Conservation (phyloP, 2,329 filamentous ascomycete species). For the Orbilia javanica region DNA sequence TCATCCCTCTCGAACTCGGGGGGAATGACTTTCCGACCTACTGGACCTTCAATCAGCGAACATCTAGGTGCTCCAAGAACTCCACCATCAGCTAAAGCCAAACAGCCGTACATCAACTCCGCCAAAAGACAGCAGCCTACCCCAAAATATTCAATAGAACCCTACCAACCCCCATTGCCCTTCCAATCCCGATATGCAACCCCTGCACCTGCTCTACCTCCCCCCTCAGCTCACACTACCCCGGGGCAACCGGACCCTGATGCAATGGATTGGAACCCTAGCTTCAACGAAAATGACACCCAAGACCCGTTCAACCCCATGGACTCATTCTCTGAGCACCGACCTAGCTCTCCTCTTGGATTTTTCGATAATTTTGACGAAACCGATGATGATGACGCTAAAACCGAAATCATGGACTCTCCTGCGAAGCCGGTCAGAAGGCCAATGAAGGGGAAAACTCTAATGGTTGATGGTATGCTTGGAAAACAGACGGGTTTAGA, state of each 20-base stretch:
- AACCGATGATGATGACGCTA: constrained; percentile 40
- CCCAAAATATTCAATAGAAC: constrained; percentile 7
- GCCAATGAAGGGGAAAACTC: constrained; percentile 33
- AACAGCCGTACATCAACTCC: neutral
- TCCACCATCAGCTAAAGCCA: neutral
- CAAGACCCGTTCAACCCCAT: constrained; percentile 31
- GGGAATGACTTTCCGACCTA: constrained; percentile 46
- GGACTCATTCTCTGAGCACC: constrained; percentile 34
- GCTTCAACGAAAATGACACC: constrained; percentile 15
- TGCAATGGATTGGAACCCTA: constrained; percentile 55
- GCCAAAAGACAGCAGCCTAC: constrained; percentile 8
- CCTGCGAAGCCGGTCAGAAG: constrained; percentile 31
- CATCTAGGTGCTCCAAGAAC: constrained; percentile 6
- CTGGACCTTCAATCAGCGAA: constrained; percentile 24
- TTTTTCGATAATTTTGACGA: constrained; percentile 18
- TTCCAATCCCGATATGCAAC: constrained; percentile 5
- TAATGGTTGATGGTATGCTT: constrained; percentile 46
- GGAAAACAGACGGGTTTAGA: constrained; percentile 47
- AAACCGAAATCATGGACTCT: constrained; percentile 49
- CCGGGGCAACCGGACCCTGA: constrained; percentile 40
- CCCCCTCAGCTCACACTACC: constrained; percentile 6
- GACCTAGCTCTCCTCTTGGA: constrained; percentile 45
- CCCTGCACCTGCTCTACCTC: neutral
- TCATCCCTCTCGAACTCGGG: constrained; percentile 1
- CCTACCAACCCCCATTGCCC: neutral